phyloP scores from a whole-genome alignment of 2,329 filamentous ascomycete species.

The Penicillium fuscoglaucum region DNA sequence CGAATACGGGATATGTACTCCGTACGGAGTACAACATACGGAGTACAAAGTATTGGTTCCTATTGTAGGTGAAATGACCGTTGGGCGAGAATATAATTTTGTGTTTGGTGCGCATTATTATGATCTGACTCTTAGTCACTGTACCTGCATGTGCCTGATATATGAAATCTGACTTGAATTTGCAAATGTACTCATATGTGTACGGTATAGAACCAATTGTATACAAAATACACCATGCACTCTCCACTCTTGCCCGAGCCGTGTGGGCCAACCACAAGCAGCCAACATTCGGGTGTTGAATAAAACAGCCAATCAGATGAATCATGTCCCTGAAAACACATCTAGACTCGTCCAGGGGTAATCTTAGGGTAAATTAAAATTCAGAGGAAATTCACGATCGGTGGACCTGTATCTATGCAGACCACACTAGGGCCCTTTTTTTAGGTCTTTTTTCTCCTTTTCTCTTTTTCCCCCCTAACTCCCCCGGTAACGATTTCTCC shows the following conservation, averaged over 20 bases:
- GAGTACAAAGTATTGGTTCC: neutral
- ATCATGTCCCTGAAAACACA: conserved; percentile 18
- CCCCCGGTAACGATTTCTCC: conserved; percentile 16
- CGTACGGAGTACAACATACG: neutral
- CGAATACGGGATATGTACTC: neutral
- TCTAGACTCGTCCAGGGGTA: conserved; percentile 17
- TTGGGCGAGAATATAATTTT: conserved; percentile 3
- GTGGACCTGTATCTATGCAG: conserved; percentile 12
- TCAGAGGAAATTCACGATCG: conserved; percentile 12
- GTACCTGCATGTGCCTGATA: conserved; percentile 1
- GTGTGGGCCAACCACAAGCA: conserved; percentile 19
- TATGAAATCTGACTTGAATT: neutral
- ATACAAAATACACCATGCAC: neutral
- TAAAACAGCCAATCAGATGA: conserved; percentile 9
- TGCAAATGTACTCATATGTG: neutral
- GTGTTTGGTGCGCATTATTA: neutral
- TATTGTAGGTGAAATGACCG: neutral
- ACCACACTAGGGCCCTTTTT: conserved; percentile 1
- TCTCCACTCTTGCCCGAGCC: conserved; percentile 9
- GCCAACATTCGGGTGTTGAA: conserved; percentile 5
- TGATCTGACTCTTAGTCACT: neutral
- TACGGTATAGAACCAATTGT: neutral
- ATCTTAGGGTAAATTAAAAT: conserved; percentile 10
- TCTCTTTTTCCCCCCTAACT: conserved; percentile 18
- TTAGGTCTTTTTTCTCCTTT: conserved; percentile 12